A percentile compares a stretch with the other conserved stretches of the same genome.
These are phyloP conservation scores for Tephrocybe sp. DNA, from an alignment of 768 basidiomycete species.

Conservation along the genomic window DNA sequence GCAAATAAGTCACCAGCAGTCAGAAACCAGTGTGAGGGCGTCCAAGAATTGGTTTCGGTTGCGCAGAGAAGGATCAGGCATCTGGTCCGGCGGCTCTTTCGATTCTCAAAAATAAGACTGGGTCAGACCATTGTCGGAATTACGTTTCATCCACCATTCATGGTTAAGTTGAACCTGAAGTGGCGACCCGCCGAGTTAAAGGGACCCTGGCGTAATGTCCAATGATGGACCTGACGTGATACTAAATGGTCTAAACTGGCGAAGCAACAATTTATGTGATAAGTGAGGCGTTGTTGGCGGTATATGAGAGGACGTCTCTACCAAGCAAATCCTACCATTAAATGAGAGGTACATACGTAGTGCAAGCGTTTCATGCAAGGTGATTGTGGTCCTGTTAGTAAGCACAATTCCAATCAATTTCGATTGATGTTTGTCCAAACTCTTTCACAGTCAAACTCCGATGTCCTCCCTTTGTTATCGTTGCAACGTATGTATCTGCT, in stretches of 20 bases:
- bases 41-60: conserved; percentile 10
- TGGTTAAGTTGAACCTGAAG: conserved; percentile 18
- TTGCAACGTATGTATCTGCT: background rate
- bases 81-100: conserved; percentile 4
- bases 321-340: background rate
- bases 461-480: background rate
- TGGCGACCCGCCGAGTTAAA: conserved; percentile 13
- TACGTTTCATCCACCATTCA: conserved; percentile 19
- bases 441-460: conserved; percentile 5
- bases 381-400: background rate
- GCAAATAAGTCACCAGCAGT: conserved; percentile 9
- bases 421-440: background rate
- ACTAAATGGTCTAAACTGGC: background rate
- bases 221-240: conserved; percentile 14
- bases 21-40: conserved; percentile 9
- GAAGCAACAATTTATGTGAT: background rate
- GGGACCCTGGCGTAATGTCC: conserved; percentile 16
- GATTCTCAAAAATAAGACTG: background rate
- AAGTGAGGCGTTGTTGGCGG: background rate
- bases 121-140: conserved; percentile 16
- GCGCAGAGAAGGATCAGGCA: background rate
- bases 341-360: too few relatives aligned
- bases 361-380: background rate
- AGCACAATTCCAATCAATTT: conserved; percentile 1
- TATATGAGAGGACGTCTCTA: background rate